These are phyloP conservation scores for Penicillium atrosanguineum DNA, from an alignment of 495 filamentous ascomycete species.

Conservation along the genomic window DNA sequence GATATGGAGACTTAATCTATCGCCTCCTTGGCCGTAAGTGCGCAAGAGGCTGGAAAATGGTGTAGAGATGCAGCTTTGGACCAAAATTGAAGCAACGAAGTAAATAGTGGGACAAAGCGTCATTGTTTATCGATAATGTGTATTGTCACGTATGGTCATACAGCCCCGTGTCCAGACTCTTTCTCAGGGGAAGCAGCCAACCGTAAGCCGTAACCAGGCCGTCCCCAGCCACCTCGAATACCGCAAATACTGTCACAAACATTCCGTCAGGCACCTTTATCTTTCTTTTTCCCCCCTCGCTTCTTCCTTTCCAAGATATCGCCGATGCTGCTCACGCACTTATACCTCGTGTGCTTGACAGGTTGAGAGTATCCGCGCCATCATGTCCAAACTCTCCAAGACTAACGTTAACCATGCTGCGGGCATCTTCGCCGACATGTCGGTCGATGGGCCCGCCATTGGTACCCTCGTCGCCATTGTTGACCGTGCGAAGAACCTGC, in stretches of 20 bases:
- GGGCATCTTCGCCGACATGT: slow-evolving; percentile 95
- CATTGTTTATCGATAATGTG: slow-evolving; percentile 18
- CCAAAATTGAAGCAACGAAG: neutral
- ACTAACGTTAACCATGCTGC: slow-evolving; percentile 67
- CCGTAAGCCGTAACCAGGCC: slow-evolving; percentile 1
- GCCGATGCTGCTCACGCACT: slow-evolving; percentile 11
- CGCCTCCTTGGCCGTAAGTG: neutral
- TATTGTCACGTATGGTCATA: slow-evolving; percentile 20
- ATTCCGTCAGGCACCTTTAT: slow-evolving; percentile 22
- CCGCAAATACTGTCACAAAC: slow-evolving; percentile 21
- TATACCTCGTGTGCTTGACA: neutral
- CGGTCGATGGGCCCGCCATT: slow-evolving; percentile 89
- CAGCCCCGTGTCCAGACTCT: slow-evolving; percentile 11
- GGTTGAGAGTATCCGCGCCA: slow-evolving; percentile 12
- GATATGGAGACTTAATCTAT: neutral
- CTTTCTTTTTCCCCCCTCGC: slow-evolving; percentile 11
- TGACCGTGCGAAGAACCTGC: slow-evolving; percentile 92
- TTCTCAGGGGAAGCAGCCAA: slow-evolving; percentile 24
- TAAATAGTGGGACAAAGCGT: neutral
- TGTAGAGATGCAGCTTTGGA: neutral
- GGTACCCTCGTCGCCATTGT: slow-evolving; percentile 90
- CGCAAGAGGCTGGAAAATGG: neutral
- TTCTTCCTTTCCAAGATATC: slow-evolving; percentile 8
- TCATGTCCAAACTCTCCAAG: slow-evolving; percentile 32
- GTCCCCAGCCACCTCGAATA: slow-evolving; percentile 31